A percentile compares a stretch with the other conserved stretches of the same genome.
Evolutionary conservation across 176 grass and related monocot genomes (phyloP).

Genomic region (Eleusine coracana): DNA sequence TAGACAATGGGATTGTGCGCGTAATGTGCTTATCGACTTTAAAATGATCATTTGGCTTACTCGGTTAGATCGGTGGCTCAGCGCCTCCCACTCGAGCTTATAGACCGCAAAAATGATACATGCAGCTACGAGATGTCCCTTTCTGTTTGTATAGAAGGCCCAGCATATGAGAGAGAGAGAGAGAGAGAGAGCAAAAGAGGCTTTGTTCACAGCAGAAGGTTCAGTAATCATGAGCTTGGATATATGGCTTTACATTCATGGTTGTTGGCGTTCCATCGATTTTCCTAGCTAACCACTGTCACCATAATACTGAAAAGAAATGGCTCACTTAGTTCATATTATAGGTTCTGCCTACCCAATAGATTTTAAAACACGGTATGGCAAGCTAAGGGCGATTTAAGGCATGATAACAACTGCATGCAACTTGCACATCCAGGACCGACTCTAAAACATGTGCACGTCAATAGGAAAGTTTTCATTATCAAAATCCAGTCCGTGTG

Average conservation of each 20-base stretch:
- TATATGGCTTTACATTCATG: constrained; percentile 32
- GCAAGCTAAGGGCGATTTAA: not conserved
- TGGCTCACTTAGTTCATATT: not conserved
- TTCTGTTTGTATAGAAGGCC: constrained; percentile 24
- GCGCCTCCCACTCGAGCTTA: constrained; percentile 18
- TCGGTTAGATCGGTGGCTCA: constrained; percentile 32
- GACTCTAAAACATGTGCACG: not conserved
- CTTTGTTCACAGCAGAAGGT: constrained; percentile 38
- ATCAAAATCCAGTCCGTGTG: not conserved
- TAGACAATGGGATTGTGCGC: constrained; percentile 10
- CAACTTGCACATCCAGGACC: not conserved
- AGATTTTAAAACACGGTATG: not conserved
- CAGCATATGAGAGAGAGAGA: not conserved
- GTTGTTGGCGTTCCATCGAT: constrained; percentile 36
- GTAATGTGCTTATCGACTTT: constrained; percentile 23
- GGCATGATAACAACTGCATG: not conserved
- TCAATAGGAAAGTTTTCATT: not conserved
- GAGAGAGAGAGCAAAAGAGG: too few species aligned
- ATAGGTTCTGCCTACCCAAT: not conserved
- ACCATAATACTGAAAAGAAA: constrained; percentile 27
- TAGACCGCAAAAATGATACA: constrained; percentile 40
- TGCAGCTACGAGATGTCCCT: constrained; percentile 32
- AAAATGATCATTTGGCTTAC: constrained; percentile 24
- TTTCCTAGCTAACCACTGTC: constrained; percentile 18
- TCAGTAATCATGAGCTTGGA: constrained; percentile 41